Conservation (phyloP, 2,329 filamentous ascomycete genomes). For the Huntiella moniliformis region DNA sequence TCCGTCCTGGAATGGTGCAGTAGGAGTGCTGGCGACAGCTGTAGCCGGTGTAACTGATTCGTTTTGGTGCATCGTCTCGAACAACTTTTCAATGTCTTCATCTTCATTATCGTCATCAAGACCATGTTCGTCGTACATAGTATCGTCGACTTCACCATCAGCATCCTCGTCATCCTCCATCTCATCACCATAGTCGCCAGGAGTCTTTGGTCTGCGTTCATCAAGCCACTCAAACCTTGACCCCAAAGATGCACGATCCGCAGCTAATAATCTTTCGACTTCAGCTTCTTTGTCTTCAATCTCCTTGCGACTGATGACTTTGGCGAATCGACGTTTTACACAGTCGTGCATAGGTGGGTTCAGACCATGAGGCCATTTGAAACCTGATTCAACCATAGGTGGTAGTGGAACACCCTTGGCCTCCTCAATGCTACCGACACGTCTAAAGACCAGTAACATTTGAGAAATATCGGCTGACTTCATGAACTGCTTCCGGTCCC, state of each 20-base stretch:
- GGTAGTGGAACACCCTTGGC: conserved; percentile 51
- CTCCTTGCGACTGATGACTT: conserved; percentile 62
- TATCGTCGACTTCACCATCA: conserved; percentile 30
- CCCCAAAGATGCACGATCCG: conserved; percentile 43
- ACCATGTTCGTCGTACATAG: conserved; percentile 28
- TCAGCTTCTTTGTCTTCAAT: conserved; percentile 71
- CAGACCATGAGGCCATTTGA: conserved; percentile 68
- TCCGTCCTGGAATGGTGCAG: conserved; percentile 24
- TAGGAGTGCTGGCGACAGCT: conserved; percentile 26
- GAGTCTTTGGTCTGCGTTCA: conserved; percentile 20
- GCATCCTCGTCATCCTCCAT: conserved; percentile 26
- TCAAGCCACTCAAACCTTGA: conserved; percentile 49
- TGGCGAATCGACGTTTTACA: conserved; percentile 63
- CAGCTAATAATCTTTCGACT: conserved; percentile 53
- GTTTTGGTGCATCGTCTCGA: conserved; percentile 34
- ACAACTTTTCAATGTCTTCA: conserved; percentile 32
- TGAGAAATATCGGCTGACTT: conserved; percentile 79
- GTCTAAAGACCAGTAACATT: conserved; percentile 65
- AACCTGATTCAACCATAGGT: conserved; percentile 45
- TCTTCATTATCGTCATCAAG: conserved; percentile 37
- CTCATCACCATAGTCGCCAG: conserved; percentile 12
- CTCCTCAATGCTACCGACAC: conserved; percentile 46
- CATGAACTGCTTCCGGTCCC: conserved; percentile 74
- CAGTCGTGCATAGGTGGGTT: conserved; percentile 80
- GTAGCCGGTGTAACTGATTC: conserved; percentile 27